A percentile compares a stretch with the other conserved stretches of the same genome.
These are phyloP conservation scores for Aechmea fasciata DNA, from an alignment of 176 grass and related monocot species.

Conservation along the genomic window DNA sequence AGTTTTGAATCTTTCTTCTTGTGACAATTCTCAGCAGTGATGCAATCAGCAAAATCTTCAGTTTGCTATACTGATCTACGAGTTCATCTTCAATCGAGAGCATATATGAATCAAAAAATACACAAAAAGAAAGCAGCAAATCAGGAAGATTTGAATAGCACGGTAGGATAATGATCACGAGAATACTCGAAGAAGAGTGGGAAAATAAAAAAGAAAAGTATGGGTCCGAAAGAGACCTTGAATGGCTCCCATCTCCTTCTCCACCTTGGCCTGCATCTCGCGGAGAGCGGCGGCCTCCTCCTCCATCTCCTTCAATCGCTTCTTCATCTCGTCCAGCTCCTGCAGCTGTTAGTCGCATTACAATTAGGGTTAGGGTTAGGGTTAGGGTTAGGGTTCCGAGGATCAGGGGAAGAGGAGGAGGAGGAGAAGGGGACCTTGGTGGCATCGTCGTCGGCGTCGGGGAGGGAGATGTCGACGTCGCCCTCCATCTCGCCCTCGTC, in stretches of 20 bases:
- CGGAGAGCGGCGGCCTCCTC: constrained; percentile 71
- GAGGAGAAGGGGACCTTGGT: constrained; percentile 25
- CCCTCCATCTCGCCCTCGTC: constrained; percentile 39
- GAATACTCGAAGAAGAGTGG: neutral
- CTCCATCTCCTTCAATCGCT: constrained; percentile 77
- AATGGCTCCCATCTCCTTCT: constrained; percentile 49
- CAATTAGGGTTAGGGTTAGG: constrained; percentile 4
- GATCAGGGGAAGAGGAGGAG: neutral
- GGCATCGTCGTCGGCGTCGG: constrained; percentile 20
- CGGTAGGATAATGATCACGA: too few relatives aligned
- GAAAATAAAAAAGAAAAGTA: neutral
- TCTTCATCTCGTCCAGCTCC: constrained; percentile 85
- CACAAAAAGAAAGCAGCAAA: too few relatives aligned
- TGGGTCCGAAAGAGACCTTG: constrained; percentile 30
- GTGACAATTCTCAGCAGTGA: too few relatives aligned
- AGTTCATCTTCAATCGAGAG: too few relatives aligned
- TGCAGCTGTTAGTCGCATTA: constrained; percentile 23
- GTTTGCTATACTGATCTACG: too few relatives aligned
- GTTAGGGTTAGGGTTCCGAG: constrained; percentile 23
- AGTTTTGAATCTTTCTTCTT: too few relatives aligned
- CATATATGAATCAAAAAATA: too few relatives aligned
- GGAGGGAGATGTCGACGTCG: constrained; percentile 42
- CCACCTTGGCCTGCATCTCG: constrained; percentile 74
- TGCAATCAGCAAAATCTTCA: too few relatives aligned
- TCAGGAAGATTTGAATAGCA: too few relatives aligned